Percentiles rank a stretch among this genome's conserved stretches.
Evolutionary conservation across 2,329 filamentous ascomycete species (phyloP).

Genomic region (Mycosphaerella sp.): DNA sequence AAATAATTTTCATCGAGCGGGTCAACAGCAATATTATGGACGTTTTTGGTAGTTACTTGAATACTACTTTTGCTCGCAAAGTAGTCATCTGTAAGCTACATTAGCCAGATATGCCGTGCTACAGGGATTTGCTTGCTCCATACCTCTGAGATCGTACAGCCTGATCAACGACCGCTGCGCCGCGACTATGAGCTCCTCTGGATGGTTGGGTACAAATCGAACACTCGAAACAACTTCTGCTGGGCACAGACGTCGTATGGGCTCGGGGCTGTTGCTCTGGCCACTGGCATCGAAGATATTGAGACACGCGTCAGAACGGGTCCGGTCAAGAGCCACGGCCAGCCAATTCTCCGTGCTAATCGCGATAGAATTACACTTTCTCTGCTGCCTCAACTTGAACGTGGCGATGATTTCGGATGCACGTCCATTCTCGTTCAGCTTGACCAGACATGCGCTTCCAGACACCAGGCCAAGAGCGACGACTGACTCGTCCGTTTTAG

Average conservation of each 20-base stretch:
- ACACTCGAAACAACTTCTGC: constrained; percentile 73
- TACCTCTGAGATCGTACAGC: constrained; percentile 64
- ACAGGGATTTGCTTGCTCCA: neutral
- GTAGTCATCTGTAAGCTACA: constrained; percentile 21
- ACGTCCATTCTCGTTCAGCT: constrained; percentile 58
- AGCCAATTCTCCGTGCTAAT: constrained; percentile 67
- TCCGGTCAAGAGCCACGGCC: constrained; percentile 72
- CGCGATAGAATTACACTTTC: constrained; percentile 74
- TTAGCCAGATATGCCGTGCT: neutral
- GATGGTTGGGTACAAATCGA: constrained; percentile 72
- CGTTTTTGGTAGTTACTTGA: constrained; percentile 51
- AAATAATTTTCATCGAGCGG: constrained; percentile 78
- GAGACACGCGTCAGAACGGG: constrained; percentile 73
- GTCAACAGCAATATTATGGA: constrained; percentile 68
- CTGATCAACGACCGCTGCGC: constrained; percentile 69
- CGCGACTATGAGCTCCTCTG: constrained; percentile 67
- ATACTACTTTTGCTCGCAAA: constrained; percentile 29
- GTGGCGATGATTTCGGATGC: constrained; percentile 47
- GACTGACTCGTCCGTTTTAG: constrained; percentile 46
- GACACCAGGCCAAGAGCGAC: constrained; percentile 69
- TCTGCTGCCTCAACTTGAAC: constrained; percentile 66
- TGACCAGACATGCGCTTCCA: constrained; percentile 68
- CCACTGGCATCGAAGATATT: constrained; percentile 75
- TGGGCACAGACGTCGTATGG: constrained; percentile 51
- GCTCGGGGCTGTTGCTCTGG: constrained; percentile 46